These are phyloP conservation scores for Bolboschoenus planiculmis DNA, from an alignment of 176 grass and related monocot genomes.

Conservation along the genomic window DNA sequence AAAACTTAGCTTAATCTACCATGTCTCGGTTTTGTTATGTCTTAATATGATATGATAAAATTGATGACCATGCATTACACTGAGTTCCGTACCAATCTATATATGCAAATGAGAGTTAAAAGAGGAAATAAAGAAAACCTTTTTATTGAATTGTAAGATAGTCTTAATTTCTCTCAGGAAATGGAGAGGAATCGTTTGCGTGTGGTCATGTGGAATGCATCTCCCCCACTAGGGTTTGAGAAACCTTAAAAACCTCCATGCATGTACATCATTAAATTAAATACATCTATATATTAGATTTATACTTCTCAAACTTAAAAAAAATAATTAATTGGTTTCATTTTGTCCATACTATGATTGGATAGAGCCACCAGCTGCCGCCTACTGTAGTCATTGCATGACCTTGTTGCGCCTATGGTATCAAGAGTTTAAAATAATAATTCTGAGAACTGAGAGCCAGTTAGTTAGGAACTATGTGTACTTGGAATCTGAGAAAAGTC, in stretches of 20 bases:
- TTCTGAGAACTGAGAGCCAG: slow-evolving; percentile 14
- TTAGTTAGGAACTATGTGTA: slow-evolving; percentile 13
- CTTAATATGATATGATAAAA: background rate
- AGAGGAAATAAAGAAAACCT: background rate
- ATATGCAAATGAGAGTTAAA: background rate
- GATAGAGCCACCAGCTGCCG: background rate
- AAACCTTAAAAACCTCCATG: background rate
- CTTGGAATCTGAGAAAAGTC: slow-evolving; percentile 16
- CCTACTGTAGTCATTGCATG: background rate
- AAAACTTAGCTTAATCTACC: background rate
- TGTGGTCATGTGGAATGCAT: background rate
- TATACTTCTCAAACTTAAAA: background rate
- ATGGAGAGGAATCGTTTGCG: background rate
- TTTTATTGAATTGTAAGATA: background rate
- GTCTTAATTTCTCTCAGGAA: background rate
- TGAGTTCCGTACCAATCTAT: background rate
- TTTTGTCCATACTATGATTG: slow-evolving; percentile 6
- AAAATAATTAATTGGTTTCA: background rate
- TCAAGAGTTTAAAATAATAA: background rate
- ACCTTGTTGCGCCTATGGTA: background rate
- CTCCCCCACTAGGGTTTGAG: background rate
- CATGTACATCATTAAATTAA: background rate
- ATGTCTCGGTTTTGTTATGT: background rate
- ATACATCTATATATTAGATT: background rate
- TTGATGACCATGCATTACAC: background rate